phyloP scores from a whole-genome alignment of 306 rosid species.

The Dryas alaskensis region DNA sequence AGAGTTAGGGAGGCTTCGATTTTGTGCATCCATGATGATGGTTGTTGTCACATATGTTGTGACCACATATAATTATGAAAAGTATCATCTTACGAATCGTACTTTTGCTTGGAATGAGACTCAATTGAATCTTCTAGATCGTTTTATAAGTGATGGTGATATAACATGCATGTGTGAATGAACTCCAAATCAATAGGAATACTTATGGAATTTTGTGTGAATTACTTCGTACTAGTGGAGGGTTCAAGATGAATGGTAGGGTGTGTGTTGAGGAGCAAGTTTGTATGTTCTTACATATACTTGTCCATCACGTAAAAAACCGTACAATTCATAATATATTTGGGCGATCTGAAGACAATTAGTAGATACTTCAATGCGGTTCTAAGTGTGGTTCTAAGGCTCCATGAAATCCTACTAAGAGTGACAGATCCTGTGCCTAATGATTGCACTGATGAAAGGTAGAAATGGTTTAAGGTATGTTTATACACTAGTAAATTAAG shows the following conservation, averaged over 20 bases:
- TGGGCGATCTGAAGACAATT: neutral
- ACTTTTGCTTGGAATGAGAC: neutral
- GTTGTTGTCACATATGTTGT: too few relatives aligned
- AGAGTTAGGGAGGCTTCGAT: too few relatives aligned
- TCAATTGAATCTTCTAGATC: neutral
- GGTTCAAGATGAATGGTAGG: neutral
- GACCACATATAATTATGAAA: too few relatives aligned
- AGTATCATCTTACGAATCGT: too few relatives aligned
- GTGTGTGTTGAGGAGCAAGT: neutral
- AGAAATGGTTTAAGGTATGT: neutral
- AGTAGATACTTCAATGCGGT: neutral
- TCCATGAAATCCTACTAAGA: neutral
- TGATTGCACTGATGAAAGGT: neutral
- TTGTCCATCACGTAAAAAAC: constrained; percentile 10
- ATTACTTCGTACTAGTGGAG: neutral
- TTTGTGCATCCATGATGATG: too few relatives aligned
- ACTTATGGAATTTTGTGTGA: neutral
- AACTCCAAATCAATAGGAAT: neutral
- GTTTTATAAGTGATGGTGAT: neutral
- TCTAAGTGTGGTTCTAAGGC: neutral
- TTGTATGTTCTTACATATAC: neutral
- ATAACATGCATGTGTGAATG: neutral
- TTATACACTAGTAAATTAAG: neutral
- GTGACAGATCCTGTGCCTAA: neutral
- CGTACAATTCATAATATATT: neutral